Base-by-base conservation (phyloP, 2,329 filamentous ascomycete species). In the Colletotrichum eleusines region DNA sequence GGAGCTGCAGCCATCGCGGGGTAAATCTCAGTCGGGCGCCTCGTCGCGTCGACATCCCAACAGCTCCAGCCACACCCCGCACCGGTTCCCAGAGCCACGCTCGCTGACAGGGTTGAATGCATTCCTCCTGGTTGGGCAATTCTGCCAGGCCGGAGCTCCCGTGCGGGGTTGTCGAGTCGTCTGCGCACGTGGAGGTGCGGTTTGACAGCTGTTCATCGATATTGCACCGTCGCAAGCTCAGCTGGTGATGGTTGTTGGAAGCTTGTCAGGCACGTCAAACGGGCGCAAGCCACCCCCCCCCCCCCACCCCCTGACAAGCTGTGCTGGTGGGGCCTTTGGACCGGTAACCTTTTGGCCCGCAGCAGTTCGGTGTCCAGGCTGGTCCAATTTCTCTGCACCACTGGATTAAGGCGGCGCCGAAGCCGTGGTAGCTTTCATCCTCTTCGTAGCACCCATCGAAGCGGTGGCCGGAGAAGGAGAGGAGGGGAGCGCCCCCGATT, bases 301-400 rank as follows among this genome's bases (percentile, higher is more conserved):
- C n/a, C n/a, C n/a, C n/a, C 11, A 51, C 18, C 31, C 38, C 58
- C 58, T 62, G 60, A 53, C 60, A 20, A 62, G 60, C 60, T 62
- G 58, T 26, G 46, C 14, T 48, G 59, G 59, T 62, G 46, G 46
- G 46, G 16, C 57, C 20, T n/a, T 33, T 53, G 50, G 28, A 18
- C 40, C 18, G 57, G 57, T 60, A 48, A 53, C 50, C 28, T 54
- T 31, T 5, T 33, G 26, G 35, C 40, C n/a, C 16, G 35, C 54
- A 54, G 20, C 35, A 57, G 9, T 42, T 26, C 46, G 59, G 59
- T 51, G 46, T 38, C 46, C 33, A 51, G 59, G 46, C 59, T 46
- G 59, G 40, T 51, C 59, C 59, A 62, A n/a, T 26, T 44, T 31
- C 44, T 23, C 31, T n/a, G 20, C 28, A 60, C 31, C 55, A 50